These are phyloP conservation scores for Fusarium sp. DNA, from an alignment of 2,329 filamentous ascomycete species.

Conservation along the genomic window DNA sequence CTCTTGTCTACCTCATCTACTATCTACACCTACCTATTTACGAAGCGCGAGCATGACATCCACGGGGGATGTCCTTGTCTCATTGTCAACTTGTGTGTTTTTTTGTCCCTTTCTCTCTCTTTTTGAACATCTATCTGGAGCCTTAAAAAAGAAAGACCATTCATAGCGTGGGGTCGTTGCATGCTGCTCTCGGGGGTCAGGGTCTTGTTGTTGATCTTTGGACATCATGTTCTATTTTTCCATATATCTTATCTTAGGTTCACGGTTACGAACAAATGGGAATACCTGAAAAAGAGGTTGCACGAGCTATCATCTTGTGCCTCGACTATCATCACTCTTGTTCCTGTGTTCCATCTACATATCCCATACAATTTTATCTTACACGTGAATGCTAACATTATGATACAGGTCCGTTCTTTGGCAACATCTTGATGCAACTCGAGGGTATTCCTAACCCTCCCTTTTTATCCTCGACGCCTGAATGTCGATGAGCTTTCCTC, in stretches of 20 bases:
- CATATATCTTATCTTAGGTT: constrained; percentile 36
- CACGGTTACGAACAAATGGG: constrained; percentile 37
- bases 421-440: neutral
- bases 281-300: constrained; percentile 29
- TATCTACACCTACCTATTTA: constrained; percentile 1
- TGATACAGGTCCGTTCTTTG: neutral
- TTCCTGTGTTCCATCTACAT: neutral
- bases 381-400: neutral
- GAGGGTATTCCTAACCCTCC: neutral
- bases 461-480: neutral
- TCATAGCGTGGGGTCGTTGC: constrained; percentile 42
- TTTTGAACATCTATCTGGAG: constrained; percentile 12
- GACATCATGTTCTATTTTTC: constrained; percentile 1
- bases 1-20: constrained; percentile 13
- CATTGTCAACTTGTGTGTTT: constrained; percentile 12
- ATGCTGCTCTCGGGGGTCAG: constrained; percentile 29
- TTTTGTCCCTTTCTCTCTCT: neutral
- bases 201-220: constrained; percentile 21
- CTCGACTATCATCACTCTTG: neutral
- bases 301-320: constrained; percentile 11
- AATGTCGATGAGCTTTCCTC: neutral
- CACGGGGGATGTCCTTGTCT: constrained; percentile 25
- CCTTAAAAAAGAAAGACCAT: constrained; percentile 34
- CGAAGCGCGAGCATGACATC: constrained; percentile 31
- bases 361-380: neutral